phyloP scores from a whole-genome alignment of 2,329 filamentous ascomycete genomes.

The Aspergillus spinulosporus region DNA sequence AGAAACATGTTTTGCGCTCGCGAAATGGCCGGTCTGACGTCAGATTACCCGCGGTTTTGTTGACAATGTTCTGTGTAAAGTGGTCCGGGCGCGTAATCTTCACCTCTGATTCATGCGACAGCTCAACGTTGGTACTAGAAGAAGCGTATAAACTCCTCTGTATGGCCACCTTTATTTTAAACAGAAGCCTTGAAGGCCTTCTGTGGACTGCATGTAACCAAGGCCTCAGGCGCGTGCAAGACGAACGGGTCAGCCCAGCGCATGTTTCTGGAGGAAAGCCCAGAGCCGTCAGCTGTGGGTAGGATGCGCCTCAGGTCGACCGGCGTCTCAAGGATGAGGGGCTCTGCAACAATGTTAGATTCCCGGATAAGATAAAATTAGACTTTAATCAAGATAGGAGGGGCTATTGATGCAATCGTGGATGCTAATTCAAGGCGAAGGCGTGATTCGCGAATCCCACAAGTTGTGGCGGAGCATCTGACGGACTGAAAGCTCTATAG shows the following conservation, averaged over 20 bases:
- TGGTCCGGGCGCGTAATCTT: not conserved
- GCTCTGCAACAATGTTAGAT: slow-evolving; percentile 9
- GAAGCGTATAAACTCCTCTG: not conserved
- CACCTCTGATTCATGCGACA: slow-evolving; percentile 8
- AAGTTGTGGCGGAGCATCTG: slow-evolving; percentile 9
- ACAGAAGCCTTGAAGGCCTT: not conserved
- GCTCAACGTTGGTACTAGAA: not conserved
- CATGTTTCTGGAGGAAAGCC: slow-evolving; percentile 1
- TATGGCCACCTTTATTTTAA: not conserved
- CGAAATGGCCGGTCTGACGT: slow-evolving; percentile 9
- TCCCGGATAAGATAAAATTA: not conserved
- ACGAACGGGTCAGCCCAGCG: not conserved
- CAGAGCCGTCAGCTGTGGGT: slow-evolving; percentile 2
- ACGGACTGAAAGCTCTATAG: slow-evolving; percentile 7
- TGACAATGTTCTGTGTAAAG: not conserved
- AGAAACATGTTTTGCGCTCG: slow-evolving; percentile 5
- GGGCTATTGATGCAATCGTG: slow-evolving; percentile 8
- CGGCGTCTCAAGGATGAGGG: slow-evolving; percentile 23
- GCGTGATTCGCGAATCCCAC: slow-evolving; percentile 8
- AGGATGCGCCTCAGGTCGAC: slow-evolving; percentile 11
- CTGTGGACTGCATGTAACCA: not conserved
- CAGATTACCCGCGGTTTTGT: slow-evolving; percentile 2
- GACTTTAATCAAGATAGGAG: not conserved
- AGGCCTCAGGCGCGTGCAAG: not conserved
- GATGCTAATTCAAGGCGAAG: not conserved